Evolutionary conservation across 257 asterid genomes (phyloP).

Genomic region (Fraxinus excelsior): DNA sequence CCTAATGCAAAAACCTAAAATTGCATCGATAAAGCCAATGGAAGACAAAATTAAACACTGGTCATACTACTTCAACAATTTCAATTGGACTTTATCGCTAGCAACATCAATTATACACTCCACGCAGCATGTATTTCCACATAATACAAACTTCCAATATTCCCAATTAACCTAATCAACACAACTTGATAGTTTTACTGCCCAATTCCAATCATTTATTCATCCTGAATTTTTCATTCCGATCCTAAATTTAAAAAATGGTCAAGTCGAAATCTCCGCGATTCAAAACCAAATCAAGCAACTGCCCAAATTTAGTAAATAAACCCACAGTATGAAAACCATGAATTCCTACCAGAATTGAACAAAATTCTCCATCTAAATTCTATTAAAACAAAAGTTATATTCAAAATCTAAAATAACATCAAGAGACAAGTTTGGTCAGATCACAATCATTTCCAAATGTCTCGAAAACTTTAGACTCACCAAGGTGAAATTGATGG

Average conservation of each 20-base stretch:
- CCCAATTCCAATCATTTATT: background rate
- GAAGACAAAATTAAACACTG: background rate
- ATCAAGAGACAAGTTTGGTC: background rate
- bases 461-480: constrained; percentile 29
- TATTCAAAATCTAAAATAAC: background rate
- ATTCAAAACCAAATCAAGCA: background rate
- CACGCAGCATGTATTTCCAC: constrained; percentile 1
- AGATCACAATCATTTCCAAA: constrained; percentile 21
- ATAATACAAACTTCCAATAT: background rate
- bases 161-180: background rate
- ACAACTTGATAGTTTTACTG: background rate
- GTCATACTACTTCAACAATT: background rate
- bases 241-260: constrained; percentile 7
- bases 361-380: constrained; percentile 14
- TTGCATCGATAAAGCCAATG: background rate
- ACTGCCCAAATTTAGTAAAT: background rate
- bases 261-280: background rate
- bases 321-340: constrained; percentile 5
- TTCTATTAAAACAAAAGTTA: background rate
- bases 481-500: constrained; percentile 92
- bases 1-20: background rate
- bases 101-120: background rate
- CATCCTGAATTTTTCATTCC: constrained; percentile 1
- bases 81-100: background rate
- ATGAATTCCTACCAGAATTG: constrained; percentile 13